Evolutionary conservation across 495 filamentous ascomycete species (phyloP).

Genomic region (Daldinia decipiens): DNA sequence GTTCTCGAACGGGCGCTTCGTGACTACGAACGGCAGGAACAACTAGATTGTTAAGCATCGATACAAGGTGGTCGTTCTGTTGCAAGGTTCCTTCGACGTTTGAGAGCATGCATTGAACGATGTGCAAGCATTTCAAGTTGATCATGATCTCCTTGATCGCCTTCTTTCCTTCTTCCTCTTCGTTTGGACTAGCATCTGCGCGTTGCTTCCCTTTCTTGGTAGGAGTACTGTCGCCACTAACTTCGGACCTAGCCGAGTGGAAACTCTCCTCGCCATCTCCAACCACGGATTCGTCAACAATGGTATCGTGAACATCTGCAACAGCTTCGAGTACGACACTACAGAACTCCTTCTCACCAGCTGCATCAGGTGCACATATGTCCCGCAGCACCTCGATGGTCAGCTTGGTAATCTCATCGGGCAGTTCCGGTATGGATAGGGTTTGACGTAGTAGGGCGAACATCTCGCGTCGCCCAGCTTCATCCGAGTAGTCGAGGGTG

Average conservation of each 20-base stretch:
- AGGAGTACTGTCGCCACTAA: slow-evolving; percentile 71
- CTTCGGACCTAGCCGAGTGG: slow-evolving; percentile 86
- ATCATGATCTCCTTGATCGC: slow-evolving; percentile 90
- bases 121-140: slow-evolving; percentile 98
- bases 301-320: slow-evolving; percentile 93
- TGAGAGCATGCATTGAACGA: slow-evolving; percentile 96
- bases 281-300: slow-evolving; percentile 66
- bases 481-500: slow-evolving; percentile 93
- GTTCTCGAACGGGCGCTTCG: slow-evolving; percentile 90
- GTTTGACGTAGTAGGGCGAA: slow-evolving; percentile 86
- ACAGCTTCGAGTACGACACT: slow-evolving; percentile 91
- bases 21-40: slow-evolving; percentile 93
- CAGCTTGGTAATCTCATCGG: slow-evolving; percentile 91
- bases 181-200: slow-evolving; percentile 65
- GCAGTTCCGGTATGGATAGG: slow-evolving; percentile 84
- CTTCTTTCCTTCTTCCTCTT: slow-evolving; percentile 81
- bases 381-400: slow-evolving; percentile 82
- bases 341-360: slow-evolving; percentile 92
- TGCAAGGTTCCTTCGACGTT: slow-evolving; percentile 88
- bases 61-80: slow-evolving; percentile 84
- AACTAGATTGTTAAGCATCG: slow-evolving; percentile 96
- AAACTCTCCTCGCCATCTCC: slow-evolving; percentile 85
- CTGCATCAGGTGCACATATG: slow-evolving; percentile 78
- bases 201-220: slow-evolving; percentile 59
- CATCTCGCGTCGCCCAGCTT: slow-evolving; percentile 94